phyloP scores from a whole-genome alignment of 177 flowering plant species.

The Vitis hybrid region DNA sequence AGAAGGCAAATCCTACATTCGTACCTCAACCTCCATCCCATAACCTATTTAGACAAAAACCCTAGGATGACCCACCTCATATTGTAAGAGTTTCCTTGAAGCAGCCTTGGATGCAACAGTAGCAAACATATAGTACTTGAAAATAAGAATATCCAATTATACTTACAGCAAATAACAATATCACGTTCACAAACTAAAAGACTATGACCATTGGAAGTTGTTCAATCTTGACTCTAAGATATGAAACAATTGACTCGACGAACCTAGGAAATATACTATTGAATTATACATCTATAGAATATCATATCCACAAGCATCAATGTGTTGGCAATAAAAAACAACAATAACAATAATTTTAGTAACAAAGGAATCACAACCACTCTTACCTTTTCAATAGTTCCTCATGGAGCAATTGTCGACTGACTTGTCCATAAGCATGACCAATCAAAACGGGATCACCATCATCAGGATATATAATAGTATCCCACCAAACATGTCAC shows the following conservation, averaged over 20 bases:
- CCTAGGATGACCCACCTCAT: slow-evolving; percentile 94
- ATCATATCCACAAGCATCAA: neutral
- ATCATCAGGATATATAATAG: slow-evolving; percentile 80
- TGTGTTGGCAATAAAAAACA: neutral
- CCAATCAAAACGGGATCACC: slow-evolving; percentile 75
- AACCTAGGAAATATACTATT: slow-evolving; percentile 71
- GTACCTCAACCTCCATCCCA: slow-evolving; percentile 97
- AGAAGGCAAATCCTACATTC: neutral
- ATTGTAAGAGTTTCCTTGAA: slow-evolving; percentile 91
- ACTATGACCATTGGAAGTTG: slow-evolving; percentile 60
- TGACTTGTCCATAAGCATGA: slow-evolving; percentile 94
- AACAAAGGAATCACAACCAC: neutral
- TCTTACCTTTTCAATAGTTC: slow-evolving; percentile 77
- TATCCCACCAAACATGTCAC: slow-evolving; percentile 70
- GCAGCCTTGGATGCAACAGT: slow-evolving; percentile 99
- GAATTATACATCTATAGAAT: slow-evolving; percentile 25
- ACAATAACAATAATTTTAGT: neutral
- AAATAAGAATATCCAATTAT: slow-evolving; percentile 4
- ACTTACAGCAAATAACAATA: slow-evolving; percentile 81
- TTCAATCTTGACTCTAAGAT: slow-evolving; percentile 84
- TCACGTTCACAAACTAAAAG: slow-evolving; percentile 74
- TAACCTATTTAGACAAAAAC: slow-evolving; percentile 97
- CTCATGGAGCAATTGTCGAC: slow-evolving; percentile 81
- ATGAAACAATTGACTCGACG: slow-evolving; percentile 91
- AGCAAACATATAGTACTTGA: slow-evolving; percentile 64